Evolutionary conservation across 2,329 filamentous ascomycete species (phyloP).

Genomic region (Scytalidium sp.): DNA sequence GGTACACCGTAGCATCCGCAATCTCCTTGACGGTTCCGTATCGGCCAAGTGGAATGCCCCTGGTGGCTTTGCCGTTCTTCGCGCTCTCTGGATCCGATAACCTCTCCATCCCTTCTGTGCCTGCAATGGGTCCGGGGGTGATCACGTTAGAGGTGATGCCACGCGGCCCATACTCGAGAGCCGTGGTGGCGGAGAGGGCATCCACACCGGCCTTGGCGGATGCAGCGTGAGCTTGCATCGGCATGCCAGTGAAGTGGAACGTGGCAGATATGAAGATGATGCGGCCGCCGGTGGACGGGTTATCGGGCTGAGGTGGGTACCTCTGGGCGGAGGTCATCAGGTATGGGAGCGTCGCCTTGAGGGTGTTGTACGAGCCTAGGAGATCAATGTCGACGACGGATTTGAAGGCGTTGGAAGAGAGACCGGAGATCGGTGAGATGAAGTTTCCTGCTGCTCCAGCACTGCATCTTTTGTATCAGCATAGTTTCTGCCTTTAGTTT

Average conservation of each 20-base stretch:
- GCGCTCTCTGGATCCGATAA: constrained; percentile 35
- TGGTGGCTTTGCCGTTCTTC: constrained; percentile 21
- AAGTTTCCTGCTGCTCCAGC: constrained; percentile 97
- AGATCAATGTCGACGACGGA: constrained; percentile 96
- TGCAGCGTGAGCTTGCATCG: constrained; percentile 84
- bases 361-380: constrained; percentile 87
- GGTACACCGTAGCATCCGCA: constrained; percentile 84
- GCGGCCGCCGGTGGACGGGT: constrained; percentile 64
- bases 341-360: constrained; percentile 86
- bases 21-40: constrained; percentile 83
- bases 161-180: constrained; percentile 85
- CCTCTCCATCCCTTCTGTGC: constrained; percentile 77
- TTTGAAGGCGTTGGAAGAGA: constrained; percentile 89
- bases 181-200: constrained; percentile 73
- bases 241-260: constrained; percentile 84
- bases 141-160: constrained; percentile 89
- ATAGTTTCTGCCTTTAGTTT: constrained; percentile 1
- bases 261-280: constrained; percentile 90
- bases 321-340: constrained; percentile 70
- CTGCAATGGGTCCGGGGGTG: constrained; percentile 79
- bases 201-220: constrained; percentile 92
- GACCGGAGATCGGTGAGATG: constrained; percentile 75
- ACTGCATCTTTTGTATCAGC: constrained; percentile 39
- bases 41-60: constrained; percentile 67
- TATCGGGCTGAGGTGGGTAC: constrained; percentile 54